Conservation (phyloP, 768 basidiomycete genomes). For the Boletus reticuloceps region DNA sequence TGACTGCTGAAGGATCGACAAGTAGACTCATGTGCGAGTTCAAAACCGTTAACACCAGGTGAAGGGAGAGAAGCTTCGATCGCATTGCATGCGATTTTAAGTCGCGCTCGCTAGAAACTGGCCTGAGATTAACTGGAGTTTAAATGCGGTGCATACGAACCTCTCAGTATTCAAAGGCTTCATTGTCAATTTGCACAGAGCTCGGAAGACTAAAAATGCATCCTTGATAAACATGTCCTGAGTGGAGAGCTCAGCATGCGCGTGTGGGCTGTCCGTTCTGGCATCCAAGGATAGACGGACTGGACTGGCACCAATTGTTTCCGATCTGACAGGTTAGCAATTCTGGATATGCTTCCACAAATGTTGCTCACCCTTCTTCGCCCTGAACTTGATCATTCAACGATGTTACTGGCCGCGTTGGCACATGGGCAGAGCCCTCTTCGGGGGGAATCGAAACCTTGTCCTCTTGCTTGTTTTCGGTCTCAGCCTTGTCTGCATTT, state of each 20-base stretch:
- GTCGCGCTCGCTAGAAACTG: conserved; percentile 76
- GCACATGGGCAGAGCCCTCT: neutral
- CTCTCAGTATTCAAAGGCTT: conserved; percentile 93
- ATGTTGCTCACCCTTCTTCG: conserved; percentile 23
- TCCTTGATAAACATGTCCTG: conserved; percentile 95
- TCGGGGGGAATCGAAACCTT: neutral
- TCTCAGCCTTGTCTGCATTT: neutral
- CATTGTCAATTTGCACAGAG: conserved; percentile 97
- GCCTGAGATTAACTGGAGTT: conserved; percentile 13
- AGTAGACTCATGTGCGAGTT: conserved; percentile 90
- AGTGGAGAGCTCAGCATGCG: conserved; percentile 53
- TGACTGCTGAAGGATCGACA: conserved; percentile 83
- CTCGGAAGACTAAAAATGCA: conserved; percentile 95
- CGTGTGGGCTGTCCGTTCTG: conserved; percentile 13
- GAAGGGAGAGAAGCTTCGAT: conserved; percentile 90
- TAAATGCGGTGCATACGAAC: conserved; percentile 39
- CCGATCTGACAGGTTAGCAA: conserved; percentile 5
- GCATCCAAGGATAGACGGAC: conserved; percentile 22
- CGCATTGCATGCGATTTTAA: conserved; percentile 96
- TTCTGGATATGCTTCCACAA: neutral
- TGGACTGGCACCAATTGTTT: conserved; percentile 24
- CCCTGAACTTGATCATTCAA: conserved; percentile 3
- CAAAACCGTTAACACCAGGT: conserved; percentile 89
- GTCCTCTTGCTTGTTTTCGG: conserved; percentile 1
- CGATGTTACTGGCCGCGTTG: neutral